phyloP scores from a whole-genome alignment of 176 grass and related monocot genomes.

The Oryza meridionalis region DNA sequence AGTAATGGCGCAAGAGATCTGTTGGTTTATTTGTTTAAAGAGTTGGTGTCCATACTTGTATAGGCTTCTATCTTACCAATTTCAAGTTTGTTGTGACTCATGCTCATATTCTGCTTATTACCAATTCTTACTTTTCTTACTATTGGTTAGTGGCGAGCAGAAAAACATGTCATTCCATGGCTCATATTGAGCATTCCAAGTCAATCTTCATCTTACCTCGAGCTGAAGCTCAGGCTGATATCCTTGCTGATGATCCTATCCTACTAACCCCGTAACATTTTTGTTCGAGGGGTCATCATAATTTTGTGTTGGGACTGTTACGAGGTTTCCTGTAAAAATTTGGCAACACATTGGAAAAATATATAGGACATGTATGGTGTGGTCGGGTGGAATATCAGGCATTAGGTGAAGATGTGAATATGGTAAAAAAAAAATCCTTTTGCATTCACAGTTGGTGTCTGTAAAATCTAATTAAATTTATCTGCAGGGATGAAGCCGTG shows the following conservation, averaged over 20 bases:
- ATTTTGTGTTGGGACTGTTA: background rate
- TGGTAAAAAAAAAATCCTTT: background rate
- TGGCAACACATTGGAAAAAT: background rate
- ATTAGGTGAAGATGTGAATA: background rate
- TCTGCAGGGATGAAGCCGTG: background rate
- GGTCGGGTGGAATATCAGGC: no score
- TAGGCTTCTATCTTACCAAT: background rate
- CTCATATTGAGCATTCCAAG: background rate
- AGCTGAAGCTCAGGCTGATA: background rate
- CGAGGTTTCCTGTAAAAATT: background rate
- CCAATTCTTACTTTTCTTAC: background rate
- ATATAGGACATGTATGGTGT: no score
- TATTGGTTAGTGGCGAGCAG: background rate
- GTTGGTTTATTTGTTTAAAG: background rate
- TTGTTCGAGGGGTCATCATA: no score
- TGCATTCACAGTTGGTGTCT: background rate
- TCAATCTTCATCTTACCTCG: background rate
- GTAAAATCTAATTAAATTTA: slow-evolving; percentile 5
- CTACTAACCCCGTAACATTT: background rate
- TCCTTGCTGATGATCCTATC: background rate
- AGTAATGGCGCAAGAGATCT: background rate
- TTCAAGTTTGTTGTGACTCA: background rate
- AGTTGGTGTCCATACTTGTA: background rate
- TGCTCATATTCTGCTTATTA: background rate
- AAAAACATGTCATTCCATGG: background rate